Percentiles rank a stretch among this genome's conserved stretches.
phyloP scores from a whole-genome alignment of 768 basidiomycete genomes.

The Kwoniella botswanensis region DNA sequence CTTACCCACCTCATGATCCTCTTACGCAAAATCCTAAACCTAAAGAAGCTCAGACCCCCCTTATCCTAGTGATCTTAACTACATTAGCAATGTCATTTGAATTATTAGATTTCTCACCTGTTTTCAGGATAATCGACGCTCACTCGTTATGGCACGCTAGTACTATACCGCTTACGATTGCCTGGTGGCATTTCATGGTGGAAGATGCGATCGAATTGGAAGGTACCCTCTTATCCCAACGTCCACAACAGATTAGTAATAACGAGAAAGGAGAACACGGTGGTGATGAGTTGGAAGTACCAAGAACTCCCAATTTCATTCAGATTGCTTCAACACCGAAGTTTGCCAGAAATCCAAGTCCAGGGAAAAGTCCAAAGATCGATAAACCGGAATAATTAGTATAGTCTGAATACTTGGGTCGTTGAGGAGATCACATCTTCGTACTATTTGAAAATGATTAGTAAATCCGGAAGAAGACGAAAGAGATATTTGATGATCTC shows the following conservation, averaged over 20 bases:
- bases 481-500: too few species aligned
- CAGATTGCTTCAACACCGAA: constrained; percentile 18
- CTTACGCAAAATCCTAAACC: constrained; percentile 24
- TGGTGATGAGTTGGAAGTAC: neutral
- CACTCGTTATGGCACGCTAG: constrained; percentile 91
- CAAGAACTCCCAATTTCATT: constrained; percentile 19
- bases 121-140: constrained; percentile 77
- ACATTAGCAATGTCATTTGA: constrained; percentile 79
- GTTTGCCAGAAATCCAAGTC: constrained; percentile 6
- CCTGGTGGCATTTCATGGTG: constrained; percentile 79
- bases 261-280: neutral
- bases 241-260: constrained; percentile 3
- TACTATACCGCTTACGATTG: constrained; percentile 74
- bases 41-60: constrained; percentile 38
- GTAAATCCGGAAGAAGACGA: too few species aligned
- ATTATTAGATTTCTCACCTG: constrained; percentile 87
- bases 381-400: constrained; percentile 15
- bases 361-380: constrained; percentile 25
- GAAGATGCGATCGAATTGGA: constrained; percentile 46
- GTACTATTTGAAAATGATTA: too few species aligned
- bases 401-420: neutral
- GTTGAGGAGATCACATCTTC: too few species aligned
- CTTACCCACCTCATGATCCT: constrained; percentile 58
- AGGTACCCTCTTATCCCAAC: constrained; percentile 22
- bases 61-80: constrained; percentile 67